Evolutionary conservation across 1,139 yeast genomes (phyloP), one percentile per base, ranked within the genome.

Genomic region (Zygoascus sp.): DNA sequence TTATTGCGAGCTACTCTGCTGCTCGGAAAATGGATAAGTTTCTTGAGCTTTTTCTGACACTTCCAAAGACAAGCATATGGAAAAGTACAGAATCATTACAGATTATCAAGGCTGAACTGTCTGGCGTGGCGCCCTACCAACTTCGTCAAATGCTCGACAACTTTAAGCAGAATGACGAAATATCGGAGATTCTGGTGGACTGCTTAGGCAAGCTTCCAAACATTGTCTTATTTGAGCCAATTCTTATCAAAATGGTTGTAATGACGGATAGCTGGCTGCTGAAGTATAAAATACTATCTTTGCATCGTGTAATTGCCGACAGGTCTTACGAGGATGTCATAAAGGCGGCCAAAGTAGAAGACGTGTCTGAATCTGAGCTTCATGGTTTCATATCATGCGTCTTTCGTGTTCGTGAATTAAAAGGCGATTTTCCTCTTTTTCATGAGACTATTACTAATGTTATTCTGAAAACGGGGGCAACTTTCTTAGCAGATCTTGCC

Each of bases 251-350:
- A 23, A 42, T 42, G 28, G 40, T 32, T 11, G 17, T 28, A 6
- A n/a, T 13, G n/a, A 32, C 39, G 9, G 32, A 22, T 16, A 25
- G 27, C 34, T 42, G 44, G 44, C 16, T 11, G 3, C 23, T 42
- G 13, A 42, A 34, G 16, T 34, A 16, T 17, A 35, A 32, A 16
- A 42, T 42, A 16, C 40, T 42, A 8, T 41, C 48, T 10, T 25
- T 45, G 37, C 30, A 41, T n/a, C 17, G 42, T 21, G 41, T 40
- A 7, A 36, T 40, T 40, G 42, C 35, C 25, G 35, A 45, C 32
- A 23, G 38, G 11, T 34, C 43, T 11, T 22, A 28, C 30, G 16
- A 30, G 37, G 28, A 41, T 5, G 25, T 45, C 15, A 6, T 36
- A n/a, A 32, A 30, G 37, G 11, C 20, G 10, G 19, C n/a, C 8